Evolutionary conservation across 352 stramenopile genomes (phyloP).

Genomic region (Globisporangium polare): DNA sequence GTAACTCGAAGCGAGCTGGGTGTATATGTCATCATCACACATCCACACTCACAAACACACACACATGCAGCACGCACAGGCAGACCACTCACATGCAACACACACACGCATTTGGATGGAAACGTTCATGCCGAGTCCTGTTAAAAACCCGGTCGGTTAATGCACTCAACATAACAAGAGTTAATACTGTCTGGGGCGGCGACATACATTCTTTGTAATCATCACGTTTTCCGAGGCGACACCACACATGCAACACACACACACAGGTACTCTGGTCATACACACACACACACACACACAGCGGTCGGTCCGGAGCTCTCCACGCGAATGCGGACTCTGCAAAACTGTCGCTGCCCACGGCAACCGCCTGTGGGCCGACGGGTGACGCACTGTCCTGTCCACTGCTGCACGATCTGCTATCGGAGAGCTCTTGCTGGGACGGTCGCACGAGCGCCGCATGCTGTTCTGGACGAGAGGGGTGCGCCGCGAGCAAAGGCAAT

Average conservation of each 20-base stretch:
- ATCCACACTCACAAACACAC: conserved; percentile 13
- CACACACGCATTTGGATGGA: conserved; percentile 18
- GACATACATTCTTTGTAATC: conserved; percentile 87
- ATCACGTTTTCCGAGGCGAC: conserved; percentile 57
- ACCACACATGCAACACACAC: conserved; percentile 12
- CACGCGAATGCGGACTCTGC: too few species aligned
- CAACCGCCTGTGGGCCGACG: too few species aligned
- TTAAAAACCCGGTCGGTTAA: conserved; percentile 76
- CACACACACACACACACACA: conserved; percentile 5
- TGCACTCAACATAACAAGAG: conserved; percentile 80
- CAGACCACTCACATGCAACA: conserved; percentile 9
- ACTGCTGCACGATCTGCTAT: neutral
- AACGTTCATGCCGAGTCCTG: conserved; percentile 86
- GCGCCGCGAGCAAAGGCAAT: conserved; percentile 10
- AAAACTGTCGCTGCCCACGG: too few species aligned
- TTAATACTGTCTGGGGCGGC: conserved; percentile 85
- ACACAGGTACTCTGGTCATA: conserved; percentile 10
- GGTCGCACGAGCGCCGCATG: neutral
- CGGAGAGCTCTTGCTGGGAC: neutral
- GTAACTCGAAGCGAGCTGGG: conserved; percentile 88
- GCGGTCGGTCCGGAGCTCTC: neutral
- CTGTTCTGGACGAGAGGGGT: neutral
- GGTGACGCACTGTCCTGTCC: neutral
- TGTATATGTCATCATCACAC: conserved; percentile 89
- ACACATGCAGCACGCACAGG: conserved; percentile 20